Evolutionary conservation across 169 alveolate species (phyloP), one percentile per base, ranked within the genome.

Genomic region (Eimeria sp.): DNA sequence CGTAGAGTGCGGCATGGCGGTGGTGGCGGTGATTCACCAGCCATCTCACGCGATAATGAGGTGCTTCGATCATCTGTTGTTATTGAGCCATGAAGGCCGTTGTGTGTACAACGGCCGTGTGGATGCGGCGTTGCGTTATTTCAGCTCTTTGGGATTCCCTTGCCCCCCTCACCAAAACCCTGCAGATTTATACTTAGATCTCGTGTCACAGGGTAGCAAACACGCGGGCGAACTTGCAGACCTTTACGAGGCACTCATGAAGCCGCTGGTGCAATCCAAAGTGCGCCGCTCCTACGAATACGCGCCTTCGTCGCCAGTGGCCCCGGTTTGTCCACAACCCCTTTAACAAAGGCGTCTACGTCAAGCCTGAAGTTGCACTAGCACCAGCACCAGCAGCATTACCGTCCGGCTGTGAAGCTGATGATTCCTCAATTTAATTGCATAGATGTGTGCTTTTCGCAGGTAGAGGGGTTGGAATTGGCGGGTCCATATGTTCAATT

Each of bases 51-150:
- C 90, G 27, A 64, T 96, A 46, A 88, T 95, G 78, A 54, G 85
- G n/a, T 66, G 97, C 60, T 97, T 97, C 89, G 98, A 98, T 64
- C 97, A 90, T 60, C 74, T 97, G 62, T 27, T 90, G 64, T 83
- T 97, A 58, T 46, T 98, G 25, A 80, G 97, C 96, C 89, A 96
- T 64, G 97, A 97, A 30, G 99, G 99, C 52, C 94, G 95, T 37
- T 97, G 96, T 27, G 74, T 97, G 23, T 98, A 97, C 90, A 96
- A 96, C 91, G 98, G 99, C 25, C 90, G 95, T 13, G 97, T 95
- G 52, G 95, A 68, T 96, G 97, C 96, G 90, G 95, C 95, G 46
- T 87, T 95, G 46, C 88, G 95, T 54, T 97, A 89, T 76, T 96
- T 95, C 87, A 95, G 91, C 71, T 88, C 66, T 10, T 90, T 91